phyloP scores from a whole-genome alignment of 108 stramenopile genomes.

The Nitzschia sp. region DNA sequence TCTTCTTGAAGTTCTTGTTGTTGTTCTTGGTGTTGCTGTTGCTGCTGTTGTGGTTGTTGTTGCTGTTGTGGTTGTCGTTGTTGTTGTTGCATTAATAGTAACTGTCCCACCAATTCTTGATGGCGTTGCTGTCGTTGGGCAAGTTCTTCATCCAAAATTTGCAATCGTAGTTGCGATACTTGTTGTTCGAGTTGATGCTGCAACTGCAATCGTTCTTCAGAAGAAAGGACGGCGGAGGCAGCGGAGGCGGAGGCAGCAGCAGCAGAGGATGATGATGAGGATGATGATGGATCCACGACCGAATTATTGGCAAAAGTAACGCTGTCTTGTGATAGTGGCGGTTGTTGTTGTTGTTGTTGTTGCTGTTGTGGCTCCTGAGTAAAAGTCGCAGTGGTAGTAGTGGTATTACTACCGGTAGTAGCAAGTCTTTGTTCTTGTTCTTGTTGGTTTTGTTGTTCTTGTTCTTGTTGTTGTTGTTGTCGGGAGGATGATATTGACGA shows the following conservation, averaged over 20 bases:
- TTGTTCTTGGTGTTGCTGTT: background rate
- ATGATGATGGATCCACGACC: too few relatives aligned
- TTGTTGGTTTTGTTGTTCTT: background rate
- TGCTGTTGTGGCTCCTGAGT: background rate
- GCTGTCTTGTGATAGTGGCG: background rate
- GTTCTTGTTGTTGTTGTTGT: background rate
- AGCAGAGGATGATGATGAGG: too few relatives aligned
- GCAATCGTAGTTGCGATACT: background rate
- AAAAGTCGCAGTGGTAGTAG: background rate
- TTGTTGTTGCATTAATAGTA: too few relatives aligned
- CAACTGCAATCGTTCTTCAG: too few relatives aligned
- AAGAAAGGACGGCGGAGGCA: too few relatives aligned
- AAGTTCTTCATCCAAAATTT: background rate
- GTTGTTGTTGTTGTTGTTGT: slow-evolving; percentile 1
- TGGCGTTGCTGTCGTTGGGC: background rate
- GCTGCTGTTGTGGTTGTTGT: background rate
- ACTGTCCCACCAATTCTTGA: too few relatives aligned
- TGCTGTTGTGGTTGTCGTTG: background rate
- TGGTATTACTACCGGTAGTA: background rate
- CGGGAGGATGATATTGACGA: too few relatives aligned
- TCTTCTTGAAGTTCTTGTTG: background rate
- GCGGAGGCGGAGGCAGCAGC: too few relatives aligned
- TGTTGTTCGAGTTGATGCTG: background rate
- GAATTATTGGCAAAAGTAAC: too few relatives aligned
- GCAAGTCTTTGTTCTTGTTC: background rate